Evolutionary conservation across 176 grass and related monocot species (phyloP).

Genomic region (Poa pratensis): DNA sequence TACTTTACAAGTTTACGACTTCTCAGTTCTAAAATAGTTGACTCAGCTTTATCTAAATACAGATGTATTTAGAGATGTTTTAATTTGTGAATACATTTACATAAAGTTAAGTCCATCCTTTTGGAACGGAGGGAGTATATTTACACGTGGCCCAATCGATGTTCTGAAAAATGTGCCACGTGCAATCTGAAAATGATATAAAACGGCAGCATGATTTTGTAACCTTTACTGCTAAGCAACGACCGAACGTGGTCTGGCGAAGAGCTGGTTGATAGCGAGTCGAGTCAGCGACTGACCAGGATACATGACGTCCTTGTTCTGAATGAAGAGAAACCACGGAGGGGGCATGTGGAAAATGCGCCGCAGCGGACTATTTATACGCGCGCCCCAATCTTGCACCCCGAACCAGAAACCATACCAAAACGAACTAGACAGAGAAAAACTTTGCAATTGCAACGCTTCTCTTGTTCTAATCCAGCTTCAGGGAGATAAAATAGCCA

Average conservation of each 20-base stretch:
- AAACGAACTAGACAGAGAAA: background rate
- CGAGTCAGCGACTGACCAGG: background rate
- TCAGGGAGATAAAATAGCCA: background rate
- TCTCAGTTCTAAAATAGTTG: too few relatives aligned
- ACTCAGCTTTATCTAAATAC: too few relatives aligned
- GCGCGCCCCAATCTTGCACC: background rate
- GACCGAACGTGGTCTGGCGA: background rate
- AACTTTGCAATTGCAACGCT: background rate
- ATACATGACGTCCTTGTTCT: background rate
- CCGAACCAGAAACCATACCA: background rate
- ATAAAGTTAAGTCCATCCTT: too few relatives aligned
- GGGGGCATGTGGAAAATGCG: slow-evolving; percentile 32
- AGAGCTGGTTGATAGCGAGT: background rate
- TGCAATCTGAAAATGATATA: too few relatives aligned
- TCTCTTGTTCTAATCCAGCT: background rate
- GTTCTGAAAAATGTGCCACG: too few relatives aligned
- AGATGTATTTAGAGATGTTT: too few relatives aligned
- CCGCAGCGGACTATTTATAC: slow-evolving; percentile 49
- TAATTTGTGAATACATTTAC: too few relatives aligned
- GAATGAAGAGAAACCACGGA: background rate
- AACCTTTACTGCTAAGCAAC: too few relatives aligned
- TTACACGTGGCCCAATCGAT: too few relatives aligned
- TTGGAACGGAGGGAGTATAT: too few relatives aligned
- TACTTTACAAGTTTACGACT: too few relatives aligned
- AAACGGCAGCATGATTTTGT: too few relatives aligned